A percentile compares a stretch with the other conserved stretches of the same genome.
phyloP scores from a whole-genome alignment of 2,329 filamentous ascomycete genomes.

The Hyphodiscus sp. region DNA sequence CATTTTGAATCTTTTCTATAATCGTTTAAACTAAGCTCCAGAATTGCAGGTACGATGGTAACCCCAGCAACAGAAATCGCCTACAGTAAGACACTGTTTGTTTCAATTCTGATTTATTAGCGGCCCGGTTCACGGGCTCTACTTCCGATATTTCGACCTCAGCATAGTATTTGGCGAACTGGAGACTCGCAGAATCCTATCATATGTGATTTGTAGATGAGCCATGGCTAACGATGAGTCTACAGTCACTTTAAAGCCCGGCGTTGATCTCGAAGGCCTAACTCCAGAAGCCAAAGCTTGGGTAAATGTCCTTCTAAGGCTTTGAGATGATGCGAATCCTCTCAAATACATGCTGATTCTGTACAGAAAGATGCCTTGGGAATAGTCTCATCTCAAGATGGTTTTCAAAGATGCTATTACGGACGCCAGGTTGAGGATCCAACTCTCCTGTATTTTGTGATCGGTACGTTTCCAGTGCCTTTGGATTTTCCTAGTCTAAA shows the following conservation, averaged over 20 bases:
- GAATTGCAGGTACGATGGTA: background rate
- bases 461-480: conserved; percentile 31
- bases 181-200: background rate
- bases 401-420: conserved; percentile 31
- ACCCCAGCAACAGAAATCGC: conserved; percentile 33
- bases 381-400: conserved; percentile 25
- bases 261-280: conserved; percentile 26
- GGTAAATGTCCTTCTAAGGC: conserved; percentile 17
- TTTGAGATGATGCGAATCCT: conserved; percentile 22
- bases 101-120: background rate
- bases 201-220: background rate
- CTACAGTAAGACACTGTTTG: conserved; percentile 3
- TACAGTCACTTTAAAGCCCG: conserved; percentile 31
- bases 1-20: background rate
- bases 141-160: background rate
- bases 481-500: background rate
- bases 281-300: conserved; percentile 27
- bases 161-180: background rate
- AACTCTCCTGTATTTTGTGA: conserved; percentile 31
- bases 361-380: background rate
- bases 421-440: conserved; percentile 35
- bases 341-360: background rate
- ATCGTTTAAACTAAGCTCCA: background rate
- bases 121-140: background rate
- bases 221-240: background rate